Conservation (phyloP, 768 basidiomycete species). For the Boletellus emodensis region DNA sequence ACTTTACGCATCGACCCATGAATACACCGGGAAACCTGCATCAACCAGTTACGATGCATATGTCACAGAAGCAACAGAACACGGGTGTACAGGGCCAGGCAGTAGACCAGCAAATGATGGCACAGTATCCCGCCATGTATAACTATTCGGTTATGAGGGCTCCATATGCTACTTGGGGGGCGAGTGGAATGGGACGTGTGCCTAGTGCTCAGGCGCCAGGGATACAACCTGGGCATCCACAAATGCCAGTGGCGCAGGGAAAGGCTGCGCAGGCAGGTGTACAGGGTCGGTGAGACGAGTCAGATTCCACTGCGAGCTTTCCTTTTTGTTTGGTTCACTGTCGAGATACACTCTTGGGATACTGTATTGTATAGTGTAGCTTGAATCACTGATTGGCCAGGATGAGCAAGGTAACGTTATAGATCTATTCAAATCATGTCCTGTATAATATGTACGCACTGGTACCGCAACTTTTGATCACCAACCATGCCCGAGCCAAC, state of each 20-base stretch:
- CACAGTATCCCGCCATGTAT: slow-evolving; percentile 27
- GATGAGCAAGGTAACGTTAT: slow-evolving; percentile 13
- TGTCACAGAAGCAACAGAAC: slow-evolving; percentile 27
- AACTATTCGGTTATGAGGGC: slow-evolving; percentile 21
- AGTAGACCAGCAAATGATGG: slow-evolving; percentile 29
- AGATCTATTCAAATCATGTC: not conserved
- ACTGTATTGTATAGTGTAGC: slow-evolving; percentile 16
- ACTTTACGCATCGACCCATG: slow-evolving; percentile 33
- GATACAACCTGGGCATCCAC: slow-evolving; percentile 29
- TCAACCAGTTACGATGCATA: slow-evolving; percentile 22
- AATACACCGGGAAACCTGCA: slow-evolving; percentile 26
- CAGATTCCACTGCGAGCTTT: not conserved
- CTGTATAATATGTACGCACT: not conserved
- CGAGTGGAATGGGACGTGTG: slow-evolving; percentile 17
- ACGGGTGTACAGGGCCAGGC: slow-evolving; percentile 21
- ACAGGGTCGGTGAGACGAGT: slow-evolving; percentile 30
- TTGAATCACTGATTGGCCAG: slow-evolving; percentile 11
- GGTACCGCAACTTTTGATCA: not conserved
- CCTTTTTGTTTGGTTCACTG: slow-evolving; percentile 1
- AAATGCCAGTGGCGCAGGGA: slow-evolving; percentile 29
- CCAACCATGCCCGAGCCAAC: slow-evolving; percentile 26
- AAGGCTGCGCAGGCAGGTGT: slow-evolving; percentile 33
- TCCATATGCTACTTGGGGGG: slow-evolving; percentile 26
- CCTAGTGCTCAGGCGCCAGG: slow-evolving; percentile 25
- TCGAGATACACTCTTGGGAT: slow-evolving; percentile 6